These are phyloP conservation scores for Dactylellina parvicollis DNA, from an alignment of 2,329 filamentous ascomycete species.

Conservation along the genomic window DNA sequence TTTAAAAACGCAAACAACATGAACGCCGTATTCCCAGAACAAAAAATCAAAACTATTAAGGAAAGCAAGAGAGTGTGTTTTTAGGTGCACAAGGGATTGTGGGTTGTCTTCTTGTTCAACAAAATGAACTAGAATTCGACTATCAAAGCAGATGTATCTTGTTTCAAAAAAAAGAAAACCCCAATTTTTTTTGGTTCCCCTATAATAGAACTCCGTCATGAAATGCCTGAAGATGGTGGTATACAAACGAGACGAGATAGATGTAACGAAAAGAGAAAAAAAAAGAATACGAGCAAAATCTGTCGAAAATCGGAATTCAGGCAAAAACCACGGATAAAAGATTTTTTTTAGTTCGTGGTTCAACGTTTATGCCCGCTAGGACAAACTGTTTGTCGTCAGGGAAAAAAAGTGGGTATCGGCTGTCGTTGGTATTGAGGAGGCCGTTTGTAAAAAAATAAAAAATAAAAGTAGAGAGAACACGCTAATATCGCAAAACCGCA, in stretches of 20 bases:
- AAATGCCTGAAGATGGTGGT: constrained; percentile 43
- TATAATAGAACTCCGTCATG: constrained; percentile 52
- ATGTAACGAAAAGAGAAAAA: constrained; percentile 10
- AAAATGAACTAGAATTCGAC: constrained; percentile 11
- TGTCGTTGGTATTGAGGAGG: constrained; percentile 37
- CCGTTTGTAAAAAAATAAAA: constrained; percentile 21
- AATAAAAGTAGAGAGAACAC: constrained; percentile 38
- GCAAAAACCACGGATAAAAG: constrained; percentile 38
- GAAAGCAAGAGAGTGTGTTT: constrained; percentile 26
- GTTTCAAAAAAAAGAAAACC: constrained; percentile 19
- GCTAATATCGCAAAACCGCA: constrained; percentile 54
- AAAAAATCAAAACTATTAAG: constrained; percentile 13
- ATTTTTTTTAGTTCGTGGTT: constrained; percentile 36
- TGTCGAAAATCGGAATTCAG: constrained; percentile 8
- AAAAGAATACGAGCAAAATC: not conserved
- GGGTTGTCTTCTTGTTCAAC: not conserved
- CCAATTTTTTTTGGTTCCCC: constrained; percentile 36
- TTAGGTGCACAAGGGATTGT: not conserved
- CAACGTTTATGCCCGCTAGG: constrained; percentile 23
- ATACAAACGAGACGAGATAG: constrained; percentile 40
- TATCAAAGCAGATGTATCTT: constrained; percentile 31
- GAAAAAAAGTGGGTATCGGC: constrained; percentile 8
- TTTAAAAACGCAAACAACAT: not conserved
- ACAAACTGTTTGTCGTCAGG: constrained; percentile 37
- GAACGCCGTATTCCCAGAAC: constrained; percentile 22